Conservation (phyloP, 148 eudicot species). For the Camellia granthamiana region DNA sequence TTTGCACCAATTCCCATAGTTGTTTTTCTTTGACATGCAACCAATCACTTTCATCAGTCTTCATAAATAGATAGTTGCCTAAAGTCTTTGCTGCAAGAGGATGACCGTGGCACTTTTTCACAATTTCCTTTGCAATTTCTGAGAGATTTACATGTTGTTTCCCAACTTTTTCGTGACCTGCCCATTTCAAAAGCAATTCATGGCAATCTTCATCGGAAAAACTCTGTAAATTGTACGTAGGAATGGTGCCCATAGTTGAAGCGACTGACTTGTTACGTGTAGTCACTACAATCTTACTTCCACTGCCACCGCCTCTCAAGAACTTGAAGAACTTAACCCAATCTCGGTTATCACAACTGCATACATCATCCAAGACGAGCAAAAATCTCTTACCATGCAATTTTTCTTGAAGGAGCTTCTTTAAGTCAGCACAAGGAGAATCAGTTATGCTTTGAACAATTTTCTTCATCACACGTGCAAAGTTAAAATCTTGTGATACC, state of each 20-base stretch:
- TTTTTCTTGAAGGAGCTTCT: background rate
- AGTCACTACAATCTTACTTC: conserved; percentile 21
- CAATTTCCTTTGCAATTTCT: conserved; percentile 2
- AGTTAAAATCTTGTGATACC: conserved; percentile 9
- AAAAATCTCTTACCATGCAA: conserved; percentile 8
- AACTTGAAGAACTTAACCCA: conserved; percentile 8
- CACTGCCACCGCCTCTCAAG: background rate
- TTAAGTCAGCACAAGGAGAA: background rate
- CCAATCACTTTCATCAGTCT: conserved; percentile 1
- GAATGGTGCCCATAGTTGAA: background rate
- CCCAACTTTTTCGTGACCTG: background rate
- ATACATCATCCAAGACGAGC: conserved; percentile 17
- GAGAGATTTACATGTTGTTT: background rate
- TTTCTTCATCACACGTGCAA: background rate
- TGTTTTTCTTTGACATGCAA: background rate
- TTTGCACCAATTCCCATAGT: background rate
- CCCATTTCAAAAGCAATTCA: conserved; percentile 7
- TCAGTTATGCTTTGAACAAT: background rate
- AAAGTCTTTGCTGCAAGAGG: conserved; percentile 30
- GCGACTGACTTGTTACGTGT: conserved; percentile 17
- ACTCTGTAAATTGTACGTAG: background rate
- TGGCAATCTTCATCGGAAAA: conserved; percentile 15
- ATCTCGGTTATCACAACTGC: background rate
- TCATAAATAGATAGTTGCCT: conserved; percentile 9
- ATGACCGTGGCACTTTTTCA: conserved; percentile 19